These are phyloP conservation scores for Chamaecrista fasciculata DNA, from an alignment of 306 rosid genomes.

Conservation along the genomic window DNA sequence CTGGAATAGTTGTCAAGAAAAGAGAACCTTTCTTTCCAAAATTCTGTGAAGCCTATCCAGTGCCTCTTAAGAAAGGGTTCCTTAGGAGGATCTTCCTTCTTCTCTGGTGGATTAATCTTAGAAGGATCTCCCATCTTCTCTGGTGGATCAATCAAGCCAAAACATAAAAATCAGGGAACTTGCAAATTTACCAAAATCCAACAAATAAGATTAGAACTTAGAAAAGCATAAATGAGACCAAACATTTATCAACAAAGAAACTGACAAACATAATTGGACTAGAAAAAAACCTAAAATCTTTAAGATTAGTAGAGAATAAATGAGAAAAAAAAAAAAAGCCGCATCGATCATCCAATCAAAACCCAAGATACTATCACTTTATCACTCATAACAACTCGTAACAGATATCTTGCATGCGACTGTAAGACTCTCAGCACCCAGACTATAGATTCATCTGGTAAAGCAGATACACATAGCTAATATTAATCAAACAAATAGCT, in stretches of 20 bases:
- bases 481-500: not conserved
- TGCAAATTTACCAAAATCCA: not conserved
- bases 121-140: slow-evolving; percentile 38
- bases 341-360: not conserved
- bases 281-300: not conserved
- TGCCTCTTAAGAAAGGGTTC: slow-evolving; percentile 39
- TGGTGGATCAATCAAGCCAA: not conserved
- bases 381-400: not conserved
- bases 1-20: slow-evolving; percentile 42
- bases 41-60: slow-evolving; percentile 48
- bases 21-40: slow-evolving; percentile 56
- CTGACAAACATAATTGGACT: not conserved
- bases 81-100: slow-evolving; percentile 26
- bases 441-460: not conserved
- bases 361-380: not conserved
- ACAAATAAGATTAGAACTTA: not conserved
- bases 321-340: not conserved
- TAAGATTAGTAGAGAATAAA: not conserved
- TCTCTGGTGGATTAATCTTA: slow-evolving; percentile 5
- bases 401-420: not conserved
- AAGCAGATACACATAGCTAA: not conserved
- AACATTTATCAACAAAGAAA: not conserved
- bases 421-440: not conserved
- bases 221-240: not conserved
- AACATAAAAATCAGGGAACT: not conserved